phyloP scores from a whole-genome alignment of 495 filamentous ascomycete species.

The Tuber aestivum region DNA sequence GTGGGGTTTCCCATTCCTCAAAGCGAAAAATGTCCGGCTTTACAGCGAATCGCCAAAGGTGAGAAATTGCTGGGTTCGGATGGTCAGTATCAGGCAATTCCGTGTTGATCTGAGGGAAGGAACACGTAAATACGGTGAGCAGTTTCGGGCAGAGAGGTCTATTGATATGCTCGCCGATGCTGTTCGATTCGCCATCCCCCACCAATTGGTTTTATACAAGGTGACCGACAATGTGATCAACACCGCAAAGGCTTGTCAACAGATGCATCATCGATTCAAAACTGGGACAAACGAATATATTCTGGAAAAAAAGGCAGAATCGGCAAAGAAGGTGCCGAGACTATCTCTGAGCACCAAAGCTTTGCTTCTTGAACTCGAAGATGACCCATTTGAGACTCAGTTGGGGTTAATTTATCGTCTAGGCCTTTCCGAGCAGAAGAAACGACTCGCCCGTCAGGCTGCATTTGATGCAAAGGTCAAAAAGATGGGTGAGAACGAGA shows the following conservation, averaged over 20 bases:
- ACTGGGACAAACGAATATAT: conserved; percentile 82
- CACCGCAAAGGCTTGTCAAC: conserved; percentile 74
- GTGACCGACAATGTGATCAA: conserved; percentile 91
- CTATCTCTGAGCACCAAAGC: conserved; percentile 74
- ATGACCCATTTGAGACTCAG: conserved; percentile 96
- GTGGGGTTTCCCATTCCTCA: conserved; percentile 72
- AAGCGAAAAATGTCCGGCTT: conserved; percentile 67
- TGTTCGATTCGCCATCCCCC: conserved; percentile 83
- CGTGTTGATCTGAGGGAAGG: conserved; percentile 72
- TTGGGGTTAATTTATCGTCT: conserved; percentile 84
- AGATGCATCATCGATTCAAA: conserved; percentile 84
- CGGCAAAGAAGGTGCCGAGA: conserved; percentile 76
- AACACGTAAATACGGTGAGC: conserved; percentile 59
- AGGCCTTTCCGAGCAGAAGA: conserved; percentile 79
- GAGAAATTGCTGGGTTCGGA: conserved; percentile 71
- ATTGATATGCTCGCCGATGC: conserved; percentile 81
- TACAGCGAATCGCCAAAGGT: conserved; percentile 82
- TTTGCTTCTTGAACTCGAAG: conserved; percentile 83
- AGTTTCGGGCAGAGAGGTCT: conserved; percentile 65
- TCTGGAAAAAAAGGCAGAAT: conserved; percentile 72
- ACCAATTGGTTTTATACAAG: conserved; percentile 83
- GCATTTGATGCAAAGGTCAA: conserved; percentile 82
- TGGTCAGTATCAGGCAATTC: conserved; percentile 73
- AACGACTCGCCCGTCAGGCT: conserved; percentile 80
- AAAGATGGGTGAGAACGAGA: conserved; percentile 64